Base-by-base conservation (phyloP, 73 alveolate genomes). In the Breviolum minutum region DNA sequence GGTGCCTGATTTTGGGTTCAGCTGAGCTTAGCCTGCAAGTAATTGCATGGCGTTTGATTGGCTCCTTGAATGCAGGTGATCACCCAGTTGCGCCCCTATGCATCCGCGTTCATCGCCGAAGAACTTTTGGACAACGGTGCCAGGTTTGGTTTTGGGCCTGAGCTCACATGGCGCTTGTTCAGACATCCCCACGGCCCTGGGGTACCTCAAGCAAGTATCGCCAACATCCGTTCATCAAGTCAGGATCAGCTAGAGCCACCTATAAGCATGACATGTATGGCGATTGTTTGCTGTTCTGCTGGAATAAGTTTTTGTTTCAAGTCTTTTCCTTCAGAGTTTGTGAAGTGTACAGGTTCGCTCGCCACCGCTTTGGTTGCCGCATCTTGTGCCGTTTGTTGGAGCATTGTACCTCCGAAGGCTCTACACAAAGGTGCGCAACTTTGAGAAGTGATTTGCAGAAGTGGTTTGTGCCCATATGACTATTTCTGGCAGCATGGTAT, bases 341-440 rank as follows among this genome's bases (percentile, higher is more conserved):
- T 12, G 27, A 19, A 19, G 29, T 30, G 32, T 12, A 14, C 94
- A 86, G 95, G 85, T 89, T 89, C 95, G 95, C 85, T 11, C 95
- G 97, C 64, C 97, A 92, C 66, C 97, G 97, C 79, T 92, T 92
- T 40, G 97, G 97, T 4, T 92, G 97, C n/a, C 97, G 97, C 61
- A 92, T 92, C 66, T 29, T 92, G 70, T 92, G 97, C 90, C 87
- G 97, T 2, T 27, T 92, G 64, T 60, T 76, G 87, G 97, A 92
- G 76, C 97, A 92, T 63, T 92, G 87, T 80, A 63, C 97, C 63
- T n/a, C 89, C 26, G 90, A 89, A 32, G 80, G 22, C 16, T 83
- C 92, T 22, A 83, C 92, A 5, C 92, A 83, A 27, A 83, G 92
- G 92, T 60, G 76, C 30, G 8, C 70, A 63, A 8, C 40, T 5